Base-by-base conservation (phyloP, 2,329 filamentous ascomycete species). In the Colletotrichum eleusines region DNA sequence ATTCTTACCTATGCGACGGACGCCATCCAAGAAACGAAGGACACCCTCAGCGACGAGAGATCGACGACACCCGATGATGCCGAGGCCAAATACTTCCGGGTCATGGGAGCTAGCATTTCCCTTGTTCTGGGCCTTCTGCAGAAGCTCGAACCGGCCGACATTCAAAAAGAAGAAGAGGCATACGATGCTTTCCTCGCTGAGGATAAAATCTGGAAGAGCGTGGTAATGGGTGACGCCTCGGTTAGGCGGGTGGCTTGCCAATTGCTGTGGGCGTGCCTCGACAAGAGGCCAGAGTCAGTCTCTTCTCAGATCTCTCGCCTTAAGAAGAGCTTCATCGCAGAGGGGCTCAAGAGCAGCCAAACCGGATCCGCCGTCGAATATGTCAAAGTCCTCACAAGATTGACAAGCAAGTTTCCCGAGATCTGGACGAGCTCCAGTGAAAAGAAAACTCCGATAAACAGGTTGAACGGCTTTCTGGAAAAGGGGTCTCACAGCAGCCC, bases 41-140 rank as follows among this genome's bases (percentile, higher is more conserved):
- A 91, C 44, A 97, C 94, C 0, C 84, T 99, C 44, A 98, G 95
- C 78, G 96, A 99, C 78, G 93, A 97, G 81, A 88, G 95, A 31
- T 94, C 90, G 0, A 93, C 94, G 4, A 96, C 90, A 70, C 83
- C 88, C 11, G 95, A 98, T 74, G 96, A 99, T 78, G 91, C 94
- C 5, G 89, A 94, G 74, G 89, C 92, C 23, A 98, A 97, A 76
- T 96, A 97, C 81, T 89, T 90, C 72, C 88, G 96, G 57, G 94
- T 98, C 5, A 76, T 90, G 3, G 84, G 84, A 12, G 84, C 84
- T 9, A 87, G 87, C 65, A 76, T 91, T 28, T 87, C 86, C 1
- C 80, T 91, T 7, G 85, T 90, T 2, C 75, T 87, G 3, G 84
- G 84, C 38, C 80, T 91, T 0, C 76, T 91, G 0, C 81, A 84